phyloP scores from a whole-genome alignment of 768 basidiomycete species.

The Boletus tylopilopsis region DNA sequence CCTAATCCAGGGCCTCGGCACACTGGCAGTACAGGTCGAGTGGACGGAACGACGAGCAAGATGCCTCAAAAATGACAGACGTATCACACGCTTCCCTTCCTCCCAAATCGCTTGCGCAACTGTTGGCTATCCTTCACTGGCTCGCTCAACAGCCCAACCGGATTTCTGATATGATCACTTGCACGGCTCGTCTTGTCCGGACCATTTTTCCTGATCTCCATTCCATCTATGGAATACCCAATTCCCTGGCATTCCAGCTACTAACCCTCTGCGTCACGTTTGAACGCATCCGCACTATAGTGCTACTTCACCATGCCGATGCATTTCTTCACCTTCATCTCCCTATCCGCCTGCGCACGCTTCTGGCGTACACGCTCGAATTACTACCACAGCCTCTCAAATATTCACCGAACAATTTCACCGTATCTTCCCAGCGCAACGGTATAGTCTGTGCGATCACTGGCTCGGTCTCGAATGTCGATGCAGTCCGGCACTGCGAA shows the following conservation, averaged over 20 bases:
- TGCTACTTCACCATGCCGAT: constrained; percentile 57
- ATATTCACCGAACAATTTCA: constrained; percentile 53
- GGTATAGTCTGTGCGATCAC: no score
- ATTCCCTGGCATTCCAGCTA: constrained; percentile 51
- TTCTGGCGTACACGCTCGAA: constrained; percentile 53
- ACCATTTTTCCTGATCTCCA: constrained; percentile 55
- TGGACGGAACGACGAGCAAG: constrained; percentile 40
- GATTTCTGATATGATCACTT: constrained; percentile 48
- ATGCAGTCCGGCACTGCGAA: no score
- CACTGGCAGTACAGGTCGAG: constrained; percentile 63
- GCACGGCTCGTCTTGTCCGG: constrained; percentile 49
- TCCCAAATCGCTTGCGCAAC: constrained; percentile 47
- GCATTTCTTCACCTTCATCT: constrained; percentile 51
- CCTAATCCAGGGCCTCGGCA: constrained; percentile 64
- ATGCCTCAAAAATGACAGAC: constrained; percentile 45
- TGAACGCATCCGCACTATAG: constrained; percentile 54
- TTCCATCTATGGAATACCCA: constrained; percentile 41
- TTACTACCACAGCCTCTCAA: constrained; percentile 57
- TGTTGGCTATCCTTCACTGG: constrained; percentile 57
- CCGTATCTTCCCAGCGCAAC: no score
- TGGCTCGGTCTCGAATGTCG: no score
- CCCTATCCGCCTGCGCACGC: constrained; percentile 33
- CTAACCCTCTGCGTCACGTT: constrained; percentile 62
- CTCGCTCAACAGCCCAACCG: constrained; percentile 57
- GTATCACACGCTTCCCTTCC: constrained; percentile 41